Evolutionary conservation across 768 basidiomycete genomes (phyloP), one percentile per base, ranked within the genome.

Genomic region (Boletus vermiculosoides): DNA sequence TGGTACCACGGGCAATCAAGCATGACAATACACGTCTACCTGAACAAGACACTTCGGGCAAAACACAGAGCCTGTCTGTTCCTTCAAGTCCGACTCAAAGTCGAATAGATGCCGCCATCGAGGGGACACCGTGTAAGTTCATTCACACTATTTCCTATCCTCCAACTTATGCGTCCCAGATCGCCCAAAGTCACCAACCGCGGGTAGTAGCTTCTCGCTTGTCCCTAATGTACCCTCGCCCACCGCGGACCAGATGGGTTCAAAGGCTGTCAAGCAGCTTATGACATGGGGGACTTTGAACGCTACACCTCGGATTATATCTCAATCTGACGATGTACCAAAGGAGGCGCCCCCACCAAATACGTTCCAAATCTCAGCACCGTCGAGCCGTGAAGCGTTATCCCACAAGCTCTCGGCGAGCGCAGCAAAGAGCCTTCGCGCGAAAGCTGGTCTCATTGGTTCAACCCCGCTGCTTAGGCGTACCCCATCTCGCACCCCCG

Each of bases 241-340:
- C 2, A 90, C 89, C 8, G 87, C 94, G 0, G 81, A 85, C 6
- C 79, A 91, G 65, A 81, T 98, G 45, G 92, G 91, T 0, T 84
- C 94, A 2, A 76, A 79, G 5, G 90, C 92, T 1, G 80, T 98
- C 50, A 93, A 94, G 66, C 88, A 98, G 63, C 82, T 99, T 16
- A 94, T 98, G 89, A 99, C 97, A 13, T 95, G 93, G 94, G 97
- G 97, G 2, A 94, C 93, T 13, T 78, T 98, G 23, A 85, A 87
- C 61, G 88, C 91, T 16, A 98, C 97, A 10, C 97, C 97, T 4
- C 87, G 96, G 52, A 81, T 97, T 5, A 81, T 98, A 61, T 84
- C 85, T 12, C 77, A 81, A 63, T 74, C 80, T 11, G 81, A 85
- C 36, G 82, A 88, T 62, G 75, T 80, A 5, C 69, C 74, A 3